A percentile compares a stretch with the other conserved stretches of the same genome.
Evolutionary conservation across 352 stramenopile genomes (phyloP).

Genomic region (Pythium oligandrum): DNA sequence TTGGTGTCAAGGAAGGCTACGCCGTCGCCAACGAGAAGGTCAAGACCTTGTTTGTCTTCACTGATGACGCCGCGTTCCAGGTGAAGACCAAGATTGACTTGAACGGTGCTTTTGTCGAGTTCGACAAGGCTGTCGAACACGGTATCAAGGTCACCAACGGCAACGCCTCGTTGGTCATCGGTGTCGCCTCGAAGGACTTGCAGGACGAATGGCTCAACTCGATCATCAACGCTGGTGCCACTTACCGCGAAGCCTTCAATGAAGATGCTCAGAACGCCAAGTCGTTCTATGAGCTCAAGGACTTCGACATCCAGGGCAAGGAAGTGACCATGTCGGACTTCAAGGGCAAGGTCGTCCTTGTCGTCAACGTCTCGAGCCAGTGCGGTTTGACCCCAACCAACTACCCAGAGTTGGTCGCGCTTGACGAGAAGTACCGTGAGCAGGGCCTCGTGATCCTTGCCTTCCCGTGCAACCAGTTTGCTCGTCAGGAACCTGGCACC

Average conservation of each 20-base stretch:
- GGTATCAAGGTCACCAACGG: no score
- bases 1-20: constrained; percentile 55
- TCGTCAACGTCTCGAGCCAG: constrained; percentile 21
- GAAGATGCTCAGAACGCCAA: constrained; percentile 27
- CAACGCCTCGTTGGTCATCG: no score
- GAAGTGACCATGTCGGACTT: constrained; percentile 54
- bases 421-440: constrained; percentile 50
- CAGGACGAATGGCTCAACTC: constrained; percentile 44
- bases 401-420: constrained; percentile 66
- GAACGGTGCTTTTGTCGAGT: no score
- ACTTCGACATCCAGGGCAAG: constrained; percentile 52
- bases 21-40: constrained; percentile 32
- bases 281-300: constrained; percentile 73
- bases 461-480: constrained; percentile 88
- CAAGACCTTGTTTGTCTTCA: constrained; percentile 41
- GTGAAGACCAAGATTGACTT: no score
- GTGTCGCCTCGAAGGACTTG: no score
- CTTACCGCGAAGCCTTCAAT: constrained; percentile 36
- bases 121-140: no score
- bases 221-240: constrained; percentile 36
- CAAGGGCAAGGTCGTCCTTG: constrained; percentile 20
- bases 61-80: no score
- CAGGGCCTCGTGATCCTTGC: constrained; percentile 61
- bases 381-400: constrained; percentile 34
- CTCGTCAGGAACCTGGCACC: constrained; percentile 57